Base-by-base conservation (phyloP, 1,284 basidiomycete species). In the Leccinum pachyderme region DNA sequence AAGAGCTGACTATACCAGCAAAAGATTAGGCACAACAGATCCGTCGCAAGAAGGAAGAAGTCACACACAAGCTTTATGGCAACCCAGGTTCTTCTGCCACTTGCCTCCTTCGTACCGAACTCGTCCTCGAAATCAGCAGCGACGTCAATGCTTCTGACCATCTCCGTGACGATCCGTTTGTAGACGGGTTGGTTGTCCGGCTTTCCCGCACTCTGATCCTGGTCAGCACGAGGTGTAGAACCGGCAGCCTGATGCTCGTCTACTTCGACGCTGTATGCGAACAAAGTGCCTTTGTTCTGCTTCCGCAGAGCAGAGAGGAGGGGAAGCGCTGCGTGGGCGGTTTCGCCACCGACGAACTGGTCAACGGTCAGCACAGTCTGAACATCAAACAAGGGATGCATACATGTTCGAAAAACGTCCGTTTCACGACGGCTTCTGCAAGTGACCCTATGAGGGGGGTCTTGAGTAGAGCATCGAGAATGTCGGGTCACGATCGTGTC, bases 311-410 rank as follows among this genome's bases (percentile, higher is more conserved):
- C 67, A 41, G 78, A 76, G 47, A 96, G 80, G 3, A 89, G 67
- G 2, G 87, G 84, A 7, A 91, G 62, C 12, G 86, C 84, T 41
- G 81, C 86, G 32, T 82, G 78, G 0, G 88, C 87, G 0, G 88
- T 87, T 58, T 96, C 93, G 4, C 90, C 93, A 1, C 93, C 92
- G 6, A 95, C 93, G 64, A 97, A 97, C 84, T 93, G 67, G 8
- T 60, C 29, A 47, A 49, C 47, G 5, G 25, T 5, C 3, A 11
- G 2, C 15, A 41, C 7, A 39, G n/a, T n/a, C n/a, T n/a, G 1
- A 11, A 47, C n/a, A 13, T 52, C 13, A 45, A 4, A 12, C 31
- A 8, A 13, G 2, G 29, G 33, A 51, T 5, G 67, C 78, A 31
- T 60, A 87, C 88, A 72, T 93, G 91, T 48, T 82, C 77, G 67